phyloP scores from a whole-genome alignment of 2,329 filamentous ascomycete species.

The Annulohypoxylon truncatum region DNA sequence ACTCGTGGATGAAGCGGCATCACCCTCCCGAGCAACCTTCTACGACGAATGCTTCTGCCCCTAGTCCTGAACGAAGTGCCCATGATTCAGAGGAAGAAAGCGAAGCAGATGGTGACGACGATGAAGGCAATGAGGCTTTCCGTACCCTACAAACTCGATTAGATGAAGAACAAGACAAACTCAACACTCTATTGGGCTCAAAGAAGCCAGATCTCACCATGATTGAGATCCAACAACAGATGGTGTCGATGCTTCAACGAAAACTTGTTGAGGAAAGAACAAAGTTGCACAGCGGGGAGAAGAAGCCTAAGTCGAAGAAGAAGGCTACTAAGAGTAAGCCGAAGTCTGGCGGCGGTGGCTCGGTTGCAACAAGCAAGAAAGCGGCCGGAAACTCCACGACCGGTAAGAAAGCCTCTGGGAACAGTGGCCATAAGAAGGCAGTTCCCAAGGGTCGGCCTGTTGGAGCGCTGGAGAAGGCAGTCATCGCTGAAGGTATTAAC shows the following conservation, averaged over 20 bases:
- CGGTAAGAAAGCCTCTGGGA: conserved; percentile 48
- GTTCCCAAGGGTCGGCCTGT: conserved; percentile 67
- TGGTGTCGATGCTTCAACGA: conserved; percentile 74
- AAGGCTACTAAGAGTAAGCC: conserved; percentile 78
- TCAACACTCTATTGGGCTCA: conserved; percentile 64
- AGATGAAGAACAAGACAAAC: conserved; percentile 67
- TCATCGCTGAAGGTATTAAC: conserved; percentile 87
- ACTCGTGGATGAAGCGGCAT: conserved; percentile 82
- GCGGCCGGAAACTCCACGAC: conserved; percentile 49
- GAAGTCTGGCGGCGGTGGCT: conserved; percentile 52
- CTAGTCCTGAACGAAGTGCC: conserved; percentile 73
- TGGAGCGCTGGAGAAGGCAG: conserved; percentile 86
- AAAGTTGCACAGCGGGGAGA: conserved; percentile 66
- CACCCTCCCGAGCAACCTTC: conserved; percentile 61
- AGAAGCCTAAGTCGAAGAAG: conserved; percentile 89
- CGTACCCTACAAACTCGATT: conserved; percentile 65
- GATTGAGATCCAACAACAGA: conserved; percentile 68
- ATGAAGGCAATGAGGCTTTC: conserved; percentile 61
- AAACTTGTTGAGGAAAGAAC: conserved; percentile 79
- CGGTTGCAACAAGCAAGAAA: conserved; percentile 57
- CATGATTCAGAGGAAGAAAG: conserved; percentile 79
- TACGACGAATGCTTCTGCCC: conserved; percentile 66
- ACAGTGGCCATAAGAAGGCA: conserved; percentile 57
- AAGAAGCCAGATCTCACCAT: conserved; percentile 64
- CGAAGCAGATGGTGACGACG: conserved; percentile 66